Conservation (phyloP, 768 basidiomycete genomes). For the Suillus lakei region DNA sequence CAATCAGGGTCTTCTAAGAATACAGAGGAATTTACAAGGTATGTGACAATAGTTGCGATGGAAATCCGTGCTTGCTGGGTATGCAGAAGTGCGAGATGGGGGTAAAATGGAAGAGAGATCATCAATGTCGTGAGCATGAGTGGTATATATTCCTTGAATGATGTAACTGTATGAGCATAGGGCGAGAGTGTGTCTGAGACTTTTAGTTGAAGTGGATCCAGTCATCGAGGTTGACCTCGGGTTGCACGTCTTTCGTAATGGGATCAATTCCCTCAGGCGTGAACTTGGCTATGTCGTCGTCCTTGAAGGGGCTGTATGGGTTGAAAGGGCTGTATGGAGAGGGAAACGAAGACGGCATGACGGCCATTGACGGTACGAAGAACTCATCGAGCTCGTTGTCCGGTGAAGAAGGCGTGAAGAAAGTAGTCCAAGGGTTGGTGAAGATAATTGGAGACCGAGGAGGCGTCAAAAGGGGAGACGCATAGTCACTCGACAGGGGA, state of each 20-base stretch:
- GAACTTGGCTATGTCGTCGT: neutral
- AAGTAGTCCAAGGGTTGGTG: conserved; percentile 27
- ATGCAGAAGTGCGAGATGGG: conserved; percentile 10
- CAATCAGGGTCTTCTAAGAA: conserved; percentile 14
- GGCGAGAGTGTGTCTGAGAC: neutral
- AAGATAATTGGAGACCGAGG: conserved; percentile 31
- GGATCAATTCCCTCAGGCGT: neutral
- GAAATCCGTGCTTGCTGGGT: conserved; percentile 8
- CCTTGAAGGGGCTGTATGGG: neutral
- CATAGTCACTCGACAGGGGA: conserved; percentile 10
- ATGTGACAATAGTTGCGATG: conserved; percentile 7
- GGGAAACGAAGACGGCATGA: neutral
- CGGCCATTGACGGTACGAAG: conserved; percentile 33
- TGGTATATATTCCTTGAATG: conserved; percentile 8
- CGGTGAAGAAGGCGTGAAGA: neutral
- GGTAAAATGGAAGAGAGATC: neutral
- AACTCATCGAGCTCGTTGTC: conserved; percentile 28
- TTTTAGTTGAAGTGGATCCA: conserved; percentile 10
- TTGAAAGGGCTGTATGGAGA: neutral
- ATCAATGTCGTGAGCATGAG: conserved; percentile 4
- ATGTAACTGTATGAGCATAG: neutral
- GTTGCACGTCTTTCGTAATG: neutral
- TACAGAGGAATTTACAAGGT: conserved; percentile 23
- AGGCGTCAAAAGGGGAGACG: conserved; percentile 16
- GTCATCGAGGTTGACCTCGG: conserved; percentile 1